These are phyloP conservation scores for Fusarium torreyae DNA, from an alignment of 2,329 filamentous ascomycete genomes.

Conservation along the genomic window DNA sequence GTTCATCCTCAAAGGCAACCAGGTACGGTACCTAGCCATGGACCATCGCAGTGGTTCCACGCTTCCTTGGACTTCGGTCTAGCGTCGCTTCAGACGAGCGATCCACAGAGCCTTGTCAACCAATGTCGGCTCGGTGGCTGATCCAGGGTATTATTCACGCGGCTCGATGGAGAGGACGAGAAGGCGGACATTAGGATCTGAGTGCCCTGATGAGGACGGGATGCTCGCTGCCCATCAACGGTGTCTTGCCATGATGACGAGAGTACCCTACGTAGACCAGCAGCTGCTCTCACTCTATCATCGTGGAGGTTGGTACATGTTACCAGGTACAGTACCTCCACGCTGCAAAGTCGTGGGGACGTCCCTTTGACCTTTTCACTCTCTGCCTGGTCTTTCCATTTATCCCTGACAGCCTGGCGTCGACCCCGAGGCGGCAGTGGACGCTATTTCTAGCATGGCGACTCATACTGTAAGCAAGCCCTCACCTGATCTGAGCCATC, in stretches of 20 bases:
- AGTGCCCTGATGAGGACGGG: constrained; percentile 24
- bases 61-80: constrained; percentile 34
- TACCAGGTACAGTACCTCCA: constrained; percentile 10
- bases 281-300: background rate
- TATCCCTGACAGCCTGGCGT: constrained; percentile 33
- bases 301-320: background rate
- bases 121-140: constrained; percentile 39
- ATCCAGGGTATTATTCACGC: constrained; percentile 31
- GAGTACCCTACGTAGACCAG: background rate
- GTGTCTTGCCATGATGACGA: constrained; percentile 21
- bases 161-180: constrained; percentile 36
- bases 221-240: constrained; percentile 11
- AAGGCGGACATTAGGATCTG: constrained; percentile 37
- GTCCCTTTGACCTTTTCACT: background rate
- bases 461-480: constrained; percentile 35
- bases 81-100: constrained; percentile 32
- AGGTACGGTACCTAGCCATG: constrained; percentile 19
- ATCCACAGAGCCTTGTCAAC: constrained; percentile 35
- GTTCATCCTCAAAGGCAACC: constrained; percentile 21
- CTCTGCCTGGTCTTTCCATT: constrained; percentile 26
- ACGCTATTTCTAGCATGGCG: constrained; percentile 48
- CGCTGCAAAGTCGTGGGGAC: constrained; percentile 7
- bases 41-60: constrained; percentile 38
- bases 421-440: constrained; percentile 46
- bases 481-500: constrained; percentile 44